A percentile compares a stretch with the other conserved stretches of the same genome.
Evolutionary conservation across 2,329 filamentous ascomycete species (phyloP).

Genomic region (Didymella keratinophila): DNA sequence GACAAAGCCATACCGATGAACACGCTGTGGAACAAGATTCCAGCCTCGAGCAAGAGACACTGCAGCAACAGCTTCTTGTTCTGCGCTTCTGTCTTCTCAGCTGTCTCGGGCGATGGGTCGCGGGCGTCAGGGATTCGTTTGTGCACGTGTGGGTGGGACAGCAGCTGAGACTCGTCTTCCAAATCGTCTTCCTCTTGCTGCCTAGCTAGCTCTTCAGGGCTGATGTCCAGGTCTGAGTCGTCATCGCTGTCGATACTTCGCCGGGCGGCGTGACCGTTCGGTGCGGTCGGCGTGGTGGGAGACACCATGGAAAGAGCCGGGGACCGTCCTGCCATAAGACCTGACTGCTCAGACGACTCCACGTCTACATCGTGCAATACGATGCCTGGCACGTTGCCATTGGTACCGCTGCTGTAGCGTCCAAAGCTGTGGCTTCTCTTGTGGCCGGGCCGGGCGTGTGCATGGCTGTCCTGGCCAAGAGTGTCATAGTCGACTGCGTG

Average conservation of each 20-base stretch:
- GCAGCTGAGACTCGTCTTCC: slow-evolving; percentile 45
- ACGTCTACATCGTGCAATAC: slow-evolving; percentile 44
- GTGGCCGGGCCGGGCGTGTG: slow-evolving; percentile 31
- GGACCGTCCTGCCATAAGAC: slow-evolving; percentile 45
- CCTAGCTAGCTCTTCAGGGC: slow-evolving; percentile 47
- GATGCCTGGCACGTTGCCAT: slow-evolving; percentile 42
- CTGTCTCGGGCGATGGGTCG: slow-evolving; percentile 26
- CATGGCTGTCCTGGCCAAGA: slow-evolving; percentile 36
- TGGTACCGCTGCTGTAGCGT: slow-evolving; percentile 38
- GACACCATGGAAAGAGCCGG: slow-evolving; percentile 41
- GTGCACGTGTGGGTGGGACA: slow-evolving; percentile 34
- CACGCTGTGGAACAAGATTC: slow-evolving; percentile 80
- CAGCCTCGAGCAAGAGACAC: slow-evolving; percentile 77
- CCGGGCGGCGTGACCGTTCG: slow-evolving; percentile 17
- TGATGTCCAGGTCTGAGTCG: slow-evolving; percentile 48
- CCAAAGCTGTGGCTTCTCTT: slow-evolving; percentile 46
- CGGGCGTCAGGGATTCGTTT: slow-evolving; percentile 27
- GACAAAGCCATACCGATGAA: slow-evolving; percentile 78
- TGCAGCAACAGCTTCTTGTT: slow-evolving; percentile 72
- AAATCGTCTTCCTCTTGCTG: slow-evolving; percentile 33
- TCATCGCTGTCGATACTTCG: slow-evolving; percentile 33
- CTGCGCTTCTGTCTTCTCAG: slow-evolving; percentile 54
- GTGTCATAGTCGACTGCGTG: slow-evolving; percentile 63
- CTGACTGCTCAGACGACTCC: slow-evolving; percentile 37
- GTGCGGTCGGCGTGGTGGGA: slow-evolving; percentile 27